These are phyloP conservation scores for Fomes fomentarius DNA, from an alignment of 1,284 basidiomycete species.

Conservation along the genomic window DNA sequence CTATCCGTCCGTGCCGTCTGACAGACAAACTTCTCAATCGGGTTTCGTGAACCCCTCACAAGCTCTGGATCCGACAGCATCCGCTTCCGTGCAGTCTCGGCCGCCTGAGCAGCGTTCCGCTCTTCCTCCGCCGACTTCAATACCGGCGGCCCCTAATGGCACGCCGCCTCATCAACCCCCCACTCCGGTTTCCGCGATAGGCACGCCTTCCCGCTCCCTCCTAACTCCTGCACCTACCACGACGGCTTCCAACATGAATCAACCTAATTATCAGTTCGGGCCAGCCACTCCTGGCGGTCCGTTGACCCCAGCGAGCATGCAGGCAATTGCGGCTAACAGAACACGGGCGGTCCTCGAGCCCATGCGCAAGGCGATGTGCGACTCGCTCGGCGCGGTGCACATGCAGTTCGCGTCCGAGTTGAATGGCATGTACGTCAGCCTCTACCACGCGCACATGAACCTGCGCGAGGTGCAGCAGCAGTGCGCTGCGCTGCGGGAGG, in stretches of 20 bases:
- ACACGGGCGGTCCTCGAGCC: constrained; percentile 1
- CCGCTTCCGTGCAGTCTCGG: not conserved
- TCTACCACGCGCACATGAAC: not conserved
- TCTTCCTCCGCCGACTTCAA: not conserved
- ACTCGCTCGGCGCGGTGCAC: constrained; percentile 7
- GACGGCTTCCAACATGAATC: no score
- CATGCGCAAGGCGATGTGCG: constrained; percentile 1
- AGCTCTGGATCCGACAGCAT: not conserved
- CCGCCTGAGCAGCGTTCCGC: not conserved
- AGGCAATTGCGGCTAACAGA: not conserved
- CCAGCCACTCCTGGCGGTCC: not conserved
- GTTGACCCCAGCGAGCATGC: not conserved
- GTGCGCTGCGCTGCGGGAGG: not conserved
- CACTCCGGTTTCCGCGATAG: no score
- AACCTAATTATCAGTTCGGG: no score
- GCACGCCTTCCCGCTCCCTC: not conserved
- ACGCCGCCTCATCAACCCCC: not conserved
- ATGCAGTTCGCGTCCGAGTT: not conserved
- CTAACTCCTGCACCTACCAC: not conserved
- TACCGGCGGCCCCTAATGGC: not conserved
- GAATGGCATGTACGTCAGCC: not conserved
- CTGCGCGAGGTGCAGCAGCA: not conserved
- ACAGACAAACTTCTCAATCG: constrained; percentile 4
- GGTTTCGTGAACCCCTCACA: not conserved
- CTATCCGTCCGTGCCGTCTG: not conserved